These are phyloP conservation scores for Leptomonas pyrrhocoris DNA, from an alignment of 208 protist genomes.

Conservation along the genomic window DNA sequence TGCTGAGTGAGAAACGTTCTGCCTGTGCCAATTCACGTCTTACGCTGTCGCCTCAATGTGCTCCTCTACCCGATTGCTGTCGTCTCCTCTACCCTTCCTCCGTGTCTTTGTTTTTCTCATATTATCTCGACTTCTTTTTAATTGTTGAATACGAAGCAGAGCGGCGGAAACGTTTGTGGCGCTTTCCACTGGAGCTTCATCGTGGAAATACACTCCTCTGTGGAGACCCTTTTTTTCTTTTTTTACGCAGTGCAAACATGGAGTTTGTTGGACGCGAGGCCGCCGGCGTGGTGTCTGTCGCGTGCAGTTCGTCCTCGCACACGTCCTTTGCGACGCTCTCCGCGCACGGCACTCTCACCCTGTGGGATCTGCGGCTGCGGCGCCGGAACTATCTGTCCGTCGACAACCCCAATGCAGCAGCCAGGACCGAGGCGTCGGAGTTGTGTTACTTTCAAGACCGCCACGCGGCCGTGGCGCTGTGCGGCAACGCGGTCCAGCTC, in stretches of 20 bases:
- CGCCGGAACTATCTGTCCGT: constrained; percentile 49
- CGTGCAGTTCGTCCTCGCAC: constrained; percentile 23
- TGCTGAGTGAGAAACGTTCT: too few species aligned
- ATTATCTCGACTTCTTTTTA: too few species aligned
- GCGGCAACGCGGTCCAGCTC: constrained; percentile 40
- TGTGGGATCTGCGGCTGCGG: constrained; percentile 65
- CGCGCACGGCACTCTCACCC: constrained; percentile 33
- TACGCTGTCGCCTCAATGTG: too few species aligned
- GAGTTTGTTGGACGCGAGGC: constrained; percentile 43
- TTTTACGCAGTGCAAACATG: constrained; percentile 27
- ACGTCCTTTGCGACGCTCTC: constrained; percentile 62
- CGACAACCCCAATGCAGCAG: constrained; percentile 12
- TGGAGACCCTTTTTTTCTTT: not conserved
- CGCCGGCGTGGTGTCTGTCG: constrained; percentile 54
- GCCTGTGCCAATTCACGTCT: too few species aligned
- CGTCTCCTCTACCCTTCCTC: too few species aligned
- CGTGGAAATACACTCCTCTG: too few species aligned
- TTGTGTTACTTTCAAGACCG: constrained; percentile 45
- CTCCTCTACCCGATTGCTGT: too few species aligned
- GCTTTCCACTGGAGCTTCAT: too few species aligned
- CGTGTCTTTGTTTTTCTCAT: too few species aligned
- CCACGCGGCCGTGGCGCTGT: constrained; percentile 52
- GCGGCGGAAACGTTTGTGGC: too few species aligned
- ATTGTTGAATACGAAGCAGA: too few species aligned
- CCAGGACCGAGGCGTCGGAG: constrained; percentile 44